A percentile compares a stretch with the other conserved stretches of the same genome.
These are phyloP conservation scores for Tetraselmis chui DNA, from an alignment of 139 green algal species.

Conservation along the genomic window DNA sequence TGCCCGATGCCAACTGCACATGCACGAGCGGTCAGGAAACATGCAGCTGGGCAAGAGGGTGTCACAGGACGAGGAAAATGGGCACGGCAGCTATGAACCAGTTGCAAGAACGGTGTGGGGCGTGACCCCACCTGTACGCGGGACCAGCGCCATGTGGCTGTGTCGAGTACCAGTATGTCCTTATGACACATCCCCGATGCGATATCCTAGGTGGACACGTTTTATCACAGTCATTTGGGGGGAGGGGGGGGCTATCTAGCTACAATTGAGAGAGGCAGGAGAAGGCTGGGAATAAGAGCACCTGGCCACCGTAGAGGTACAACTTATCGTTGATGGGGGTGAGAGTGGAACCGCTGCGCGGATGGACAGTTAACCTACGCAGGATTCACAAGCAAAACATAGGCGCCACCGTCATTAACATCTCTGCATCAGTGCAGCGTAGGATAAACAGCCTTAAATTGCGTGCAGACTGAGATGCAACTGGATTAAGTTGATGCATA, in stretches of 20 bases:
- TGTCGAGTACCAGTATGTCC: constrained; percentile 44
- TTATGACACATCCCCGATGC: constrained; percentile 35
- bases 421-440: too few relatives aligned
- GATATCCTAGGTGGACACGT: too few relatives aligned
- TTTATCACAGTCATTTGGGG: neutral
- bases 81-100: too few relatives aligned
- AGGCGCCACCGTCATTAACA: too few relatives aligned
- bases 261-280: neutral
- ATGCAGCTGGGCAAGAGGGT: too few relatives aligned
- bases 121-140: constrained; percentile 29
- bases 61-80: too few relatives aligned
- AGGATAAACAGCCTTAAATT: too few relatives aligned
- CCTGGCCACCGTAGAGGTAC: constrained; percentile 61
- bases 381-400: too few relatives aligned
- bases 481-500: too few relatives aligned
- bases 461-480: too few relatives aligned
- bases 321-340: constrained; percentile 28
- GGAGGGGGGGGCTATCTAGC: neutral
- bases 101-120: neutral
- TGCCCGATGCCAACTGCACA: constrained; percentile 5
- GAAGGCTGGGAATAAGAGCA: constrained; percentile 2
- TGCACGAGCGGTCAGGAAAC: too few relatives aligned
- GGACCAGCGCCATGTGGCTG: constrained; percentile 30
- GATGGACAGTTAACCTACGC: constrained; percentile 40
- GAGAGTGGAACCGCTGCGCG: constrained; percentile 43